These are phyloP conservation scores for Zymoseptoria brevis DNA, from an alignment of 2,329 filamentous ascomycete species.

Conservation along the genomic window DNA sequence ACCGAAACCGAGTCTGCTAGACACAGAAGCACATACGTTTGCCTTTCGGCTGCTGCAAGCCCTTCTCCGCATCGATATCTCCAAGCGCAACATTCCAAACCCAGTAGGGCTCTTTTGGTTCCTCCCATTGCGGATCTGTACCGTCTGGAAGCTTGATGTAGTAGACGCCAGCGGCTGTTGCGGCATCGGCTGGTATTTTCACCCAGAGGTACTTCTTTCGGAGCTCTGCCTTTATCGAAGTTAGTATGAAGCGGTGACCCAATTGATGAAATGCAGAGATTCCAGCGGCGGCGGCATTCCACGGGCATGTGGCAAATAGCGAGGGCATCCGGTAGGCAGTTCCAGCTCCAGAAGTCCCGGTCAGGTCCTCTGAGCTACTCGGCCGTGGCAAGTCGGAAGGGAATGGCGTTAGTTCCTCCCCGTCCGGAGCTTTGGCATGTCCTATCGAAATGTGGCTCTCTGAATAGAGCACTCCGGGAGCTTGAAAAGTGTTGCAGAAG, in stretches of 20 bases:
- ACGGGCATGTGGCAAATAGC: neutral
- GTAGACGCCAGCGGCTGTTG: slow-evolving; percentile 9
- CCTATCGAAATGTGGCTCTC: neutral
- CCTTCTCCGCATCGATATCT: slow-evolving; percentile 15
- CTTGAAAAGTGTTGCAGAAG: neutral
- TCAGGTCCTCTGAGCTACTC: neutral
- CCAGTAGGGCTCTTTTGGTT: slow-evolving; percentile 28
- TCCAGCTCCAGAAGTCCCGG: neutral
- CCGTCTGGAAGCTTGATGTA: slow-evolving; percentile 25
- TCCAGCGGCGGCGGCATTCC: too few relatives aligned
- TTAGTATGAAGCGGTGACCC: neutral
- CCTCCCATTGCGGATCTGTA: slow-evolving; percentile 20
- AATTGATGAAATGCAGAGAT: neutral
- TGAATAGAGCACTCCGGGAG: neutral
- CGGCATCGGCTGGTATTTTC: slow-evolving; percentile 10
- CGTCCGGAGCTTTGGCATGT: too few relatives aligned
- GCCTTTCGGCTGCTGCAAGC: slow-evolving; percentile 19
- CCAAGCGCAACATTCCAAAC: slow-evolving; percentile 20
- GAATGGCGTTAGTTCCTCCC: neutral
- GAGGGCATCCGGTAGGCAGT: neutral
- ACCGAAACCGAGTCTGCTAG: neutral
- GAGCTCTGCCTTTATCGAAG: neutral
- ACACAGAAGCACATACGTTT: neutral
- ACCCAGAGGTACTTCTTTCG: slow-evolving; percentile 12
- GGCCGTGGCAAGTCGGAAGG: neutral